phyloP scores from a whole-genome alignment of 1,139 yeast species.

The Hyphopichia fennica region DNA sequence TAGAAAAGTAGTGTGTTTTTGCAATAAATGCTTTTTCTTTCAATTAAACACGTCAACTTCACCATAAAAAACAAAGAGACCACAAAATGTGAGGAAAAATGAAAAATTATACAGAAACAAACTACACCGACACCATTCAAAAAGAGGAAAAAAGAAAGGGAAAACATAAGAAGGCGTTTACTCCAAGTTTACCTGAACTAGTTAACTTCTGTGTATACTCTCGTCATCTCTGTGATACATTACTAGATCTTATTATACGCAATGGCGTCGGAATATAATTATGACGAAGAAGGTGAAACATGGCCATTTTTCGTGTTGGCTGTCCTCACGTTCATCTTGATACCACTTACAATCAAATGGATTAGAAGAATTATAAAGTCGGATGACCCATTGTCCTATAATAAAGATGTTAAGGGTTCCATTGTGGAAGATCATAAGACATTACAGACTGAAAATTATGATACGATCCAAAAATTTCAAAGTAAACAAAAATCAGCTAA shows the following conservation, averaged over 20 bases:
- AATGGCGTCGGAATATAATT: conserved; percentile 55
- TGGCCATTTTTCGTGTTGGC: conserved; percentile 95
- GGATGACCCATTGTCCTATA: conserved; percentile 22
- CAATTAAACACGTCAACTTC: conserved; percentile 1
- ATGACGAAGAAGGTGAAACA: conserved; percentile 89
- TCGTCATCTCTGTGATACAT: not conserved
- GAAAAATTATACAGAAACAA: not conserved
- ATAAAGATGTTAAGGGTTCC: conserved; percentile 32
- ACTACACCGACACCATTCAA: too few relatives aligned
- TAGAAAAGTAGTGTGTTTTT: not conserved
- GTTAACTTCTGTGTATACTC: too few relatives aligned
- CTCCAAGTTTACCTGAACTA: too few relatives aligned
- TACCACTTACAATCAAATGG: conserved; percentile 66
- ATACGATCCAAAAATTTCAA: conserved; percentile 43
- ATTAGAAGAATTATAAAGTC: conserved; percentile 24
- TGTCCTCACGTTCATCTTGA: conserved; percentile 54
- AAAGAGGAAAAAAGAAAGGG: not conserved
- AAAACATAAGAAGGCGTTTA: too few relatives aligned
- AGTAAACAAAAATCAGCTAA: conserved; percentile 35
- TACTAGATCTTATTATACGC: not conserved
- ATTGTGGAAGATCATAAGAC: conserved; percentile 28
- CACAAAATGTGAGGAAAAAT: not conserved
- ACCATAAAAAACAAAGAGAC: not conserved
- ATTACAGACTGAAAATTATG: conserved; percentile 41
- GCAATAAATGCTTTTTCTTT: not conserved